Evolutionary conservation across 495 filamentous ascomycete genomes (phyloP).

Genomic region (Immersiella caudata): DNA sequence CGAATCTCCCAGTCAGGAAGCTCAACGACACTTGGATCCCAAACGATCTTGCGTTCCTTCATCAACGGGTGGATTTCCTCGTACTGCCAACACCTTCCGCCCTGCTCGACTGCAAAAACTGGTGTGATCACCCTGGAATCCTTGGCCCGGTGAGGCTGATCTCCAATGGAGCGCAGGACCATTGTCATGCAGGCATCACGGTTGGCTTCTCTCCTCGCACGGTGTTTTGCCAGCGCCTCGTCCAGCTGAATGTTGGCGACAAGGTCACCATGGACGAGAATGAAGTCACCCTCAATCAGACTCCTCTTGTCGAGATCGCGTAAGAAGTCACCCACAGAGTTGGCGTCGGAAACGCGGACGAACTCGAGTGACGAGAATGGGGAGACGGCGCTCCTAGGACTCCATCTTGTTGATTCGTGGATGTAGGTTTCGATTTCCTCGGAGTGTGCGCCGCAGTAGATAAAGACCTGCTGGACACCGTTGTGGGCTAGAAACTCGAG

Average conservation of each 20-base stretch:
- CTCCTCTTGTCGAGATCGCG: constrained; percentile 87
- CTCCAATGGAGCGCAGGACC: constrained; percentile 79
- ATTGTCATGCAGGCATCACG: constrained; percentile 99
- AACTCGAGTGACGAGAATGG: constrained; percentile 84
- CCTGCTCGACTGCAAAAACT: constrained; percentile 83
- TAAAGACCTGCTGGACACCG: constrained; percentile 86
- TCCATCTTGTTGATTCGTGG: constrained; percentile 50
- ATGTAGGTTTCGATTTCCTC: constrained; percentile 87
- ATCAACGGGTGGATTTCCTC: constrained; percentile 67
- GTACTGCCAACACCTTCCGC: constrained; percentile 86
- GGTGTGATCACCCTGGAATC: constrained; percentile 74
- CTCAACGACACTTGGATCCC: constrained; percentile 67
- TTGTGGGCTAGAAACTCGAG: constrained; percentile 94
- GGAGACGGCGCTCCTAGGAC: constrained; percentile 58
- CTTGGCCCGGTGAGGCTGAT: constrained; percentile 62
- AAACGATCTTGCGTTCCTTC: constrained; percentile 58
- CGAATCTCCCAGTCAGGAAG: constrained; percentile 69
- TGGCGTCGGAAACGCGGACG: constrained; percentile 79
- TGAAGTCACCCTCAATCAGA: constrained; percentile 86
- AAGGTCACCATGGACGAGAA: constrained; percentile 92
- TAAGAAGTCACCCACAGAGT: constrained; percentile 91
- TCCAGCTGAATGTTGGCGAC: constrained; percentile 88
- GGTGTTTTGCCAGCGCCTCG: constrained; percentile 73
- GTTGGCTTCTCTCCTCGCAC: constrained; percentile 76
- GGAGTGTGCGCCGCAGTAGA: constrained; percentile 91